A percentile compares a stretch with the other conserved stretches of the same genome.
These are phyloP conservation scores for Dalechampia spathulata DNA, from an alignment of 441 rosid species.

Conservation along the genomic window DNA sequence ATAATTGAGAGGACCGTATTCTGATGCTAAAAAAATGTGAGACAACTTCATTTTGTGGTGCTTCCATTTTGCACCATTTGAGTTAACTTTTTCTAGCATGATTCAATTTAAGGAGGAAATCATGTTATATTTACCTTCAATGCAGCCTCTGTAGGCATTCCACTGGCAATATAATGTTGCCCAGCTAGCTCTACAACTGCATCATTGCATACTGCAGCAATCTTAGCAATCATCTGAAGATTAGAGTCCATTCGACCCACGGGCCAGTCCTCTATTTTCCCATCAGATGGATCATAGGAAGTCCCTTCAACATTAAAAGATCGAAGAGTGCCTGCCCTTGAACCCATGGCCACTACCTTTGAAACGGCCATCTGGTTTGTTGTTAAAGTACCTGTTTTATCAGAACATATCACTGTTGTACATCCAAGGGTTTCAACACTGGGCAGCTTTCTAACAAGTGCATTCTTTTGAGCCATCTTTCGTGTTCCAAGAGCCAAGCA, in stretches of 20 bases:
- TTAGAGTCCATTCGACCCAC: constrained; percentile 65
- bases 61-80: background rate
- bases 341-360: constrained; percentile 77
- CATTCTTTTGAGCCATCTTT: constrained; percentile 96
- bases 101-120: background rate
- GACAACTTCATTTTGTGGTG: too few species aligned
- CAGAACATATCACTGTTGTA: constrained; percentile 90
- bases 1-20: too few species aligned
- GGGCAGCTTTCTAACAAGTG: constrained; percentile 83
- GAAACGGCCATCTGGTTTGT: constrained; percentile 94
- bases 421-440: constrained; percentile 96
- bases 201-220: constrained; percentile 84
- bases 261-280: constrained; percentile 70
- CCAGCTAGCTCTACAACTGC: constrained; percentile 63
- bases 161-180: constrained; percentile 51
- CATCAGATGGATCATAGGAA: constrained; percentile 70
- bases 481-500: constrained; percentile 89
- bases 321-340: constrained; percentile 56
- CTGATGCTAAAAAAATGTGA: too few species aligned
- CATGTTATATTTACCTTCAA: constrained; percentile 46
- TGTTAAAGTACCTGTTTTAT: constrained; percentile 88
- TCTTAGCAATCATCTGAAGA: constrained; percentile 82
- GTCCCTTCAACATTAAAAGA: constrained; percentile 76
- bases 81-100: background rate
- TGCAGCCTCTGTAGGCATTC: constrained; percentile 94